Evolutionary conservation across 2,329 filamentous ascomycete genomes (phyloP).

Genomic region (Nemania abortiva): DNA sequence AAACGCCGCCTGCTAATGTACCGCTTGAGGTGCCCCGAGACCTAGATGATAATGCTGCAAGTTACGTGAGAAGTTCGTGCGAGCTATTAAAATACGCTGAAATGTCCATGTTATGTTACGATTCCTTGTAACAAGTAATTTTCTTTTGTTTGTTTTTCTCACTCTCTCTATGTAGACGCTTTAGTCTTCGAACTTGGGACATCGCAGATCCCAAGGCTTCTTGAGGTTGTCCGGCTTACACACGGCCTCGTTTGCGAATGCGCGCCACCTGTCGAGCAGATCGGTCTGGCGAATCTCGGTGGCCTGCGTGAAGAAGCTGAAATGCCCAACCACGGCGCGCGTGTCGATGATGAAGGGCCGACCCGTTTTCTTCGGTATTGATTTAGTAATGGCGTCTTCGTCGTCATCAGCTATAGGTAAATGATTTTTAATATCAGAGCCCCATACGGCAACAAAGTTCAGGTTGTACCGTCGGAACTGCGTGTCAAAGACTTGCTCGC

Average conservation of each 20-base stretch:
- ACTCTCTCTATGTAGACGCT: background rate
- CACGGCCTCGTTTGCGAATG: slow-evolving; percentile 65
- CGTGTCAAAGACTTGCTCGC: slow-evolving; percentile 59
- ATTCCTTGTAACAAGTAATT: background rate
- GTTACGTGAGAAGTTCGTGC: background rate
- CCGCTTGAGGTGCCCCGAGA: slow-evolving; percentile 1
- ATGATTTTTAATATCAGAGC: slow-evolving; percentile 62
- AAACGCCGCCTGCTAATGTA: slow-evolving; percentile 17
- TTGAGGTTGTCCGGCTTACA: slow-evolving; percentile 52
- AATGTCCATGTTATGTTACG: background rate
- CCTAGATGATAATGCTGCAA: background rate
- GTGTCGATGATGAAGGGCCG: slow-evolving; percentile 65
- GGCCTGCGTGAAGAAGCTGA: slow-evolving; percentile 59
- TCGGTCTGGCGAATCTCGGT: slow-evolving; percentile 64
- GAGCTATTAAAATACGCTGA: background rate
- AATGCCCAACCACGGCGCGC: slow-evolving; percentile 65
- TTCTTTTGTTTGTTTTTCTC: background rate
- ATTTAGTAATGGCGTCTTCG: slow-evolving; percentile 60
- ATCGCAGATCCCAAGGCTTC: slow-evolving; percentile 37
- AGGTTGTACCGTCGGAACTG: slow-evolving; percentile 64
- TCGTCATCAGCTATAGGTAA: slow-evolving; percentile 60
- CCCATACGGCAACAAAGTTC: slow-evolving; percentile 66
- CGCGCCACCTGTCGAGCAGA: slow-evolving; percentile 64
- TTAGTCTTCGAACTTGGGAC: slow-evolving; percentile 29
- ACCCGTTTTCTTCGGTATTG: slow-evolving; percentile 55